Percentiles rank a stretch among this genome's conserved stretches.
Evolutionary conservation across 352 stramenopile genomes (phyloP).

Genomic region (Halophytophthora batemanensis): DNA sequence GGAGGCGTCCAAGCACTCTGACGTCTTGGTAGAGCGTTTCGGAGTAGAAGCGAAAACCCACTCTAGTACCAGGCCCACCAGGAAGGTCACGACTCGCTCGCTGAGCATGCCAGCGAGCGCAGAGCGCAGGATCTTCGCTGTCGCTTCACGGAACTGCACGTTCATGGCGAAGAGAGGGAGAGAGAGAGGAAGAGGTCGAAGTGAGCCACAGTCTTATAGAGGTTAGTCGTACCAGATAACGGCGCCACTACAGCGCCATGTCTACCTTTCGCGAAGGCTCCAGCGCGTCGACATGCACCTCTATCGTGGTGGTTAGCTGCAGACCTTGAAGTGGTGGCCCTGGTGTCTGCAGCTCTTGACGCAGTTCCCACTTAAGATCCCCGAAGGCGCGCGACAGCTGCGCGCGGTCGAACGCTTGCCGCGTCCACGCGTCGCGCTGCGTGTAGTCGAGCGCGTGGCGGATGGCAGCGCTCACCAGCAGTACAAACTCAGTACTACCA

Average conservation of each 20-base stretch:
- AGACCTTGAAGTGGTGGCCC: not conserved
- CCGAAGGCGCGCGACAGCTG: conserved; percentile 37
- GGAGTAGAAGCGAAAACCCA: conserved; percentile 41
- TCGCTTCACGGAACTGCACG: conserved; percentile 26
- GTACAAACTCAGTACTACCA: conserved; percentile 51
- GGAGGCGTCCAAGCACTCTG: not conserved
- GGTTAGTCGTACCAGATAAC: too few species aligned
- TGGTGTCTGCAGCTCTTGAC: conserved; percentile 12
- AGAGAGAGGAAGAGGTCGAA: not conserved
- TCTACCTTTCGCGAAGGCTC: conserved; percentile 20
- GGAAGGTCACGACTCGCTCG: conserved; percentile 19
- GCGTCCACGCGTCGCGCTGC: not conserved
- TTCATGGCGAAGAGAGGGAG: not conserved
- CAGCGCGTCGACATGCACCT: conserved; percentile 12
- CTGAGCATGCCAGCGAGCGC: conserved; percentile 36
- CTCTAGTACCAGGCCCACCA: conserved; percentile 39
- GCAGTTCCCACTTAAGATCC: conserved; percentile 30
- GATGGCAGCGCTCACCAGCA: conserved; percentile 43
- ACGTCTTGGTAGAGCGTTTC: not conserved
- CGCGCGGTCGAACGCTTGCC: conserved; percentile 5
- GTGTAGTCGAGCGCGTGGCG: conserved; percentile 7
- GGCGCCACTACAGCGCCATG: not conserved
- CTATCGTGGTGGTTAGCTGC: conserved; percentile 9
- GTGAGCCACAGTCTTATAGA: not conserved
- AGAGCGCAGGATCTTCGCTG: conserved; percentile 32